Evolutionary conservation across 768 basidiomycete species (phyloP).

Genomic region (Pholiota molesta): DNA sequence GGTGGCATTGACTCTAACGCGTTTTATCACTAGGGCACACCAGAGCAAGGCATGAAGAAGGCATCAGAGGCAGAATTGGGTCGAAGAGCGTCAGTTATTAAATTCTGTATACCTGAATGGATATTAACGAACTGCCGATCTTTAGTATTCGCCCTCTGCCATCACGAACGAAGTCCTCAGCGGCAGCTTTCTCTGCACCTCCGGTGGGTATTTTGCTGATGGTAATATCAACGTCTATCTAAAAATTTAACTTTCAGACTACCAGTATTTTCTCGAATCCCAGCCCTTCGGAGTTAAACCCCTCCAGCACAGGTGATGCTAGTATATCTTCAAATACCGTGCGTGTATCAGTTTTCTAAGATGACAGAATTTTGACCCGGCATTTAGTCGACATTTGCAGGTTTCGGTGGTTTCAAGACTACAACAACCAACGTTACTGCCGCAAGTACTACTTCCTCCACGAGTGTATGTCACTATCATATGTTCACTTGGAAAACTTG

Average conservation of each 20-base stretch:
- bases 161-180: conserved; percentile 39
- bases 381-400: conserved; percentile 11
- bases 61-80: conserved; percentile 62
- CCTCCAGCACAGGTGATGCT: no score
- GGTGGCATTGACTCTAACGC: not conserved
- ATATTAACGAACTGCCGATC: conserved; percentile 12
- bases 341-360: not conserved
- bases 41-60: conserved; percentile 50
- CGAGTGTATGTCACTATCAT: not conserved
- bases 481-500: not conserved
- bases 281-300: not conserved
- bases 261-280: not conserved
- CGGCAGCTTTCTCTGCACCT: conserved; percentile 24
- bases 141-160: conserved; percentile 69
- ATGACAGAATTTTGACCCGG: not conserved
- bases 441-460: not conserved
- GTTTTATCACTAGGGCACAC: conserved; percentile 18
- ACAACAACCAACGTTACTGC: not conserved
- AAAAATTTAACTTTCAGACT: not conserved
- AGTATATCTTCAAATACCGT: not conserved
- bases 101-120: not conserved
- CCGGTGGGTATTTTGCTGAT: conserved; percentile 1
- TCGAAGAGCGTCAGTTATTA: conserved; percentile 47
- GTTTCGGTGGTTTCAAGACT: conserved; percentile 10
- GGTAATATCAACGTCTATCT: not conserved